Base-by-base conservation (phyloP, 2,329 filamentous ascomycete genomes). In the Penicillium frequentans region DNA sequence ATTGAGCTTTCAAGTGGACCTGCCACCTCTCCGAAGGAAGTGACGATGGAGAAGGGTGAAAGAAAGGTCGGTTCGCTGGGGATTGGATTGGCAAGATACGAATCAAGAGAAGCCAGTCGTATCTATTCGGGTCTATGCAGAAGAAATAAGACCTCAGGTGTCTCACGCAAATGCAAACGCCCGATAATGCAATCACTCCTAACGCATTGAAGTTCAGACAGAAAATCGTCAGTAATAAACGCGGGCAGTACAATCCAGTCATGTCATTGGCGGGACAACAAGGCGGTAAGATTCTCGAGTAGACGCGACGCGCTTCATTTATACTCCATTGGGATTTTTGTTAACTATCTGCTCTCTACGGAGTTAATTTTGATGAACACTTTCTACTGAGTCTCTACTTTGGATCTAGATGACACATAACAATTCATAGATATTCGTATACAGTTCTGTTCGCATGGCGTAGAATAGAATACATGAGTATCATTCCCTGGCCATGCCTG, bases 381-480 rank as follows among this genome's bases (percentile, higher is more conserved):
- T 33, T 33, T 16, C 27, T 11, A 29, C 9, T 29, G 10, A 29
- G 27, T 29, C 3, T 29, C 31, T 33, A 31, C 31, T 16, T 6
- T 16, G 16, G 13, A 14, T 45, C 11, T 26, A 16, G 13, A 27
- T 39, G 35, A 39, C 16, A 52, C 1, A 29, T 14, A 26, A 55
- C 5, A 19, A 57, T 49, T 58, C 54, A 23, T 59, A 42, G 54
- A 59, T 61, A 49, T 56, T 44, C 50, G 54, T 57, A 64, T 67
- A 64, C 59, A 57, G 49, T 60, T 61, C 60, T 65, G 61, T 59
- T 55, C 57, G 62, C 64, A 56, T 64, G 35, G 63, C 57, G 47
- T 66, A 54, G 55, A 63, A 65, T 62, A 69, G 57, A 66, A 63
- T 66, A 71, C 64, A 68, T 67, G 59, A 63, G 64, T 56, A 57